Evolutionary conservation across 257 asterid genomes (phyloP), one percentile per base, ranked within the genome.

Genomic region (Plectranthus barbatus): DNA sequence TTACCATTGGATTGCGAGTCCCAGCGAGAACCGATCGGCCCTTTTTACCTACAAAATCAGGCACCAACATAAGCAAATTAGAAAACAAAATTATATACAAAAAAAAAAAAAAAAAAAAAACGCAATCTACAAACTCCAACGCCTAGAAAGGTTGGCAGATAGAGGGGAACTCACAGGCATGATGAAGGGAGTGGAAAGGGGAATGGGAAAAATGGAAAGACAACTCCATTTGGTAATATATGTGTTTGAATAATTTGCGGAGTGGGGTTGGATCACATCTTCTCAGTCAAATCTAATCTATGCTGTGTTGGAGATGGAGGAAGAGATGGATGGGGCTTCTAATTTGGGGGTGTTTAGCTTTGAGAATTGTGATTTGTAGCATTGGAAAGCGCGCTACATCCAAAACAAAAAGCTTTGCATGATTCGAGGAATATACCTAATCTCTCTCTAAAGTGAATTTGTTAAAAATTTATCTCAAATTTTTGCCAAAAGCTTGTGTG

Each of bases 151-250:
- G 13, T 4, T 14, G 57, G 46, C 19, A 62, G 37, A 58, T 56
- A 40, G n/a, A n/a, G n/a, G n/a, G 58, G 37, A 60, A 58, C 85
- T 71, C 69, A 80, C 85, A 56, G 45, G 70, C 47, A 34, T 50
- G 78, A 56, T 56, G 47, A 34, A 29, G 69, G 13, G 78, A 40
- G 36, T 48, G 39, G 33, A 65, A 57, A 56, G 39, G 56, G 59
- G 40, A 21, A 46, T 54, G 61, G 56, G 74, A 52, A 7, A 63
- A 60, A 17, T 40, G 73, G 20, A 70, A 54, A 13, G 86, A 80
- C 20, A 72, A 63, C 18, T 77, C 83, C 86, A 74, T 80, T 64
- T n/a, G 45, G 9, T 21, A 8, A 4, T 40, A 9, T 13, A n/a
- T n/a, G n/a, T 11, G 4, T 59, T 46, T 11, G 2, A 18, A 52